These are phyloP conservation scores for Penicilliopsis zonata DNA, from an alignment of 495 filamentous ascomycete species.

Conservation along the genomic window DNA sequence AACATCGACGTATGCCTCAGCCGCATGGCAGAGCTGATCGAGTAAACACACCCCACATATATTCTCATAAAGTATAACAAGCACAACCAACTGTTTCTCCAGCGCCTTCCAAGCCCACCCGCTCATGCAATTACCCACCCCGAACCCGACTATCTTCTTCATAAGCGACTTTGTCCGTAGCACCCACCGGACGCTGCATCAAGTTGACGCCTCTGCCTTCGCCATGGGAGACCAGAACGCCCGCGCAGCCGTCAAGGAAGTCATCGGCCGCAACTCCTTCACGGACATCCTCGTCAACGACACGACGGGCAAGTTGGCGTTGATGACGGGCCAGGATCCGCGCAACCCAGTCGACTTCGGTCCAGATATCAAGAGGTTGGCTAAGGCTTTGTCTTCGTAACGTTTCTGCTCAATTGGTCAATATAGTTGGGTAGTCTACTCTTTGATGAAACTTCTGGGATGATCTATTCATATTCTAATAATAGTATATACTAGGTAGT, in stretches of 20 bases:
- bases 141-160: slow-evolving; percentile 23
- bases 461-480: too few relatives aligned
- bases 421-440: too few relatives aligned
- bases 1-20: slow-evolving; percentile 9
- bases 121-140: slow-evolving; percentile 13
- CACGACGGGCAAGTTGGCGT: slow-evolving; percentile 12
- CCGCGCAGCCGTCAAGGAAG: slow-evolving; percentile 8
- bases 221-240: slow-evolving; percentile 10
- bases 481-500: too few relatives aligned
- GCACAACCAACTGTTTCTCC: background rate
- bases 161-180: slow-evolving; percentile 20
- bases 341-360: slow-evolving; percentile 17
- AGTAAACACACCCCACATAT: slow-evolving; percentile 9
- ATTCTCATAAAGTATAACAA: background rate
- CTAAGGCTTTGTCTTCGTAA: slow-evolving; percentile 6
- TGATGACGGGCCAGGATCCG: slow-evolving; percentile 11
- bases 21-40: slow-evolving; percentile 16
- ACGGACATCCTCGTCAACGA: slow-evolving; percentile 15
- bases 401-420: too few relatives aligned
- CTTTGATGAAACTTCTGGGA: too few relatives aligned
- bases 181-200: slow-evolving; percentile 14
- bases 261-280: slow-evolving; percentile 20
- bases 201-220: slow-evolving; percentile 14
- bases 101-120: slow-evolving; percentile 22
- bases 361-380: slow-evolving; percentile 12